phyloP scores from a whole-genome alignment of 257 asterid genomes.

The Petunia axillaris region DNA sequence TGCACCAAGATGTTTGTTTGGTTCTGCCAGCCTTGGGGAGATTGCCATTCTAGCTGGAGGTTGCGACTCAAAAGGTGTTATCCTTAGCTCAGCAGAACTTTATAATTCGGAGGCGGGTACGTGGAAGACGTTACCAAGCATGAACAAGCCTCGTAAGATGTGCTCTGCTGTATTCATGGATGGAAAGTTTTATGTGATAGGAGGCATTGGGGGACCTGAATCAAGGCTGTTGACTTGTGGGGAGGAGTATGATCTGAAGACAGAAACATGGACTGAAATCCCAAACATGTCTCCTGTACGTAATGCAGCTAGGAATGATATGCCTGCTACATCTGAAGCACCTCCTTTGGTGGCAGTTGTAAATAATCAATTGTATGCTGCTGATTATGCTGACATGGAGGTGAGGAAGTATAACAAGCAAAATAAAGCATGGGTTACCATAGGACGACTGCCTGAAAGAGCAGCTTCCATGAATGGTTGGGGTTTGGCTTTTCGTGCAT shows the following conservation, averaged over 20 bases:
- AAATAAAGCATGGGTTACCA: slow-evolving; percentile 50
- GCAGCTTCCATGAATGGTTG: slow-evolving; percentile 77
- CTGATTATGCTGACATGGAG: slow-evolving; percentile 81
- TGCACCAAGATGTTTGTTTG: slow-evolving; percentile 75
- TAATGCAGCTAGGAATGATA: slow-evolving; percentile 53
- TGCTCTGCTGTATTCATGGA: slow-evolving; percentile 89
- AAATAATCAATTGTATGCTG: slow-evolving; percentile 77
- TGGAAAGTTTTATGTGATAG: slow-evolving; percentile 68
- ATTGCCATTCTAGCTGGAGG: slow-evolving; percentile 95
- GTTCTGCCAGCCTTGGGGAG: slow-evolving; percentile 88
- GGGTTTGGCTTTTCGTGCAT: slow-evolving; percentile 62
- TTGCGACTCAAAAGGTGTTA: slow-evolving; percentile 56
- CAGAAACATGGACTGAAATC: slow-evolving; percentile 70
- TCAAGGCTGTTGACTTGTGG: slow-evolving; percentile 53
- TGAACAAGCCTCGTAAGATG: slow-evolving; percentile 82
- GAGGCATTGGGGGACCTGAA: slow-evolving; percentile 64
- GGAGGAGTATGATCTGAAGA: slow-evolving; percentile 54
- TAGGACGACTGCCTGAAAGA: slow-evolving; percentile 76
- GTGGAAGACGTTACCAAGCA: slow-evolving; percentile 69
- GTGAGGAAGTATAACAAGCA: slow-evolving; percentile 65
- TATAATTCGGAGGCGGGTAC: slow-evolving; percentile 51
- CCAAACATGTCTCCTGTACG: slow-evolving; percentile 85
- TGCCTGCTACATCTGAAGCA: slow-evolving; percentile 73
- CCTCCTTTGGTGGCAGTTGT: slow-evolving; percentile 91
- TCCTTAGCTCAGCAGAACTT: slow-evolving; percentile 65